Percentiles rank a stretch among this genome's conserved stretches.
Conservation (phyloP, 78 protist species). For the Chrysochromulina tobinii region DNA sequence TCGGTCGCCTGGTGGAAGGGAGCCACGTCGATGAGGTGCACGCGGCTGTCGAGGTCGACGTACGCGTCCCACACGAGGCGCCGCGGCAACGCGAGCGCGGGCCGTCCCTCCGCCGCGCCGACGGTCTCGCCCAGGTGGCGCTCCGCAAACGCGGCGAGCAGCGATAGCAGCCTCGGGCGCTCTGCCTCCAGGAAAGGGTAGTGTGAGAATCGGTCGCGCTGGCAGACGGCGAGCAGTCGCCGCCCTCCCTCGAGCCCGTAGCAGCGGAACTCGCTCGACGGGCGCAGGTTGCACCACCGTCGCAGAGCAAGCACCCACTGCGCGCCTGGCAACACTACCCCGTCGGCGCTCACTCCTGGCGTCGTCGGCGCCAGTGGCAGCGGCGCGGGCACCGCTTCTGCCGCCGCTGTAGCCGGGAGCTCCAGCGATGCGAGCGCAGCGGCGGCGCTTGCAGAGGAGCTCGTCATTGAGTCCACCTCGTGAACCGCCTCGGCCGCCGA, state of each 20-base stretch:
- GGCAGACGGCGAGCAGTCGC: neutral
- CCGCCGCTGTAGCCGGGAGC: no score
- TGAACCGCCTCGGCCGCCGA: no score
- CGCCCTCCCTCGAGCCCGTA: neutral
- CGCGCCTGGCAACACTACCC: no score
- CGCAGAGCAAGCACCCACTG: neutral
- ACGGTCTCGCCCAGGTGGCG: neutral
- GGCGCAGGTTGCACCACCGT: neutral
- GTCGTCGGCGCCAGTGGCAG: no score
- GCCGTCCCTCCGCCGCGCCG: neutral
- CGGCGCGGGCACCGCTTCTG: no score
- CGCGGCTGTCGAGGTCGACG: neutral
- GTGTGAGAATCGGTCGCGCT: neutral
- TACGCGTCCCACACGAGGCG: neutral
- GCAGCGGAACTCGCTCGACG: neutral
- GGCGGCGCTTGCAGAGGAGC: no score
- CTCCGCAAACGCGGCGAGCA: neutral
- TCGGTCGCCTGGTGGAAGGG: no score
- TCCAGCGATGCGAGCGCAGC: no score
- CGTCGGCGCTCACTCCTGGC: no score
- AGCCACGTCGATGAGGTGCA: neutral
- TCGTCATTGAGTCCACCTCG: no score
- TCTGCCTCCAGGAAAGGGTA: neutral
- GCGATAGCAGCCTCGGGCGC: neutral
- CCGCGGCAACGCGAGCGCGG: neutral